phyloP scores from a whole-genome alignment of 148 eudicot species.

The Rhododendron ovatum region DNA sequence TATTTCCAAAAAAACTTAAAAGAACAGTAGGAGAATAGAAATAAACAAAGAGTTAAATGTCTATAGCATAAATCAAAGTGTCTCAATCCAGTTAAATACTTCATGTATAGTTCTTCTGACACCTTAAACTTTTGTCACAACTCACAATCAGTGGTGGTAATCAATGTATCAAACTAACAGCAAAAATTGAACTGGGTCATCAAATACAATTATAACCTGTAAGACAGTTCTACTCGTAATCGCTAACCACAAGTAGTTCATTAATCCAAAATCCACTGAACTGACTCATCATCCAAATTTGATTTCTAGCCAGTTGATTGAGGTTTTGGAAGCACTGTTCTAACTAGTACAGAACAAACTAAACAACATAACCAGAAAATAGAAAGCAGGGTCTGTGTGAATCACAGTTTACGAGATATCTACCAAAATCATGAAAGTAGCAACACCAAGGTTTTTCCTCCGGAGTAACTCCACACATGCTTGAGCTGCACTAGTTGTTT shows the following conservation, averaged over 20 bases:
- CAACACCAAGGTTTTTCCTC: slow-evolving; percentile 84
- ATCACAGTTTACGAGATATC: not conserved
- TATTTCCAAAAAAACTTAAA: not conserved
- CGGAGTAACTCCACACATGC: slow-evolving; percentile 93
- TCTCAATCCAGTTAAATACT: not conserved
- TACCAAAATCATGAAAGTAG: slow-evolving; percentile 99
- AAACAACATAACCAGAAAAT: not conserved
- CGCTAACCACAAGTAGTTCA: not conserved
- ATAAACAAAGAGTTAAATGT: not conserved
- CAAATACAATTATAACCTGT: not conserved
- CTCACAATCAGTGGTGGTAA: not conserved
- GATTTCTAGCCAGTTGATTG: not conserved
- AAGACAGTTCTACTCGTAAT: not conserved
- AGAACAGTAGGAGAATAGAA: not conserved
- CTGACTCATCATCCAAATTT: not conserved
- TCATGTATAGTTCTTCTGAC: not conserved
- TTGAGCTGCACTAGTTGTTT: slow-evolving; percentile 89
- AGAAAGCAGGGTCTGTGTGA: not conserved
- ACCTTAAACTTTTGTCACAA: not conserved
- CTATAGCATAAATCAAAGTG: not conserved
- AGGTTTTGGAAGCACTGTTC: not conserved
- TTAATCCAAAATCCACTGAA: not conserved
- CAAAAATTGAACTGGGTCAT: not conserved
- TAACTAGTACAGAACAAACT: not conserved
- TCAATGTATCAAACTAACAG: not conserved